Evolutionary conservation across 164 flowering plant species (phyloP), one percentile per base, ranked within the genome.

Genomic region (Liriodendron chinense): DNA sequence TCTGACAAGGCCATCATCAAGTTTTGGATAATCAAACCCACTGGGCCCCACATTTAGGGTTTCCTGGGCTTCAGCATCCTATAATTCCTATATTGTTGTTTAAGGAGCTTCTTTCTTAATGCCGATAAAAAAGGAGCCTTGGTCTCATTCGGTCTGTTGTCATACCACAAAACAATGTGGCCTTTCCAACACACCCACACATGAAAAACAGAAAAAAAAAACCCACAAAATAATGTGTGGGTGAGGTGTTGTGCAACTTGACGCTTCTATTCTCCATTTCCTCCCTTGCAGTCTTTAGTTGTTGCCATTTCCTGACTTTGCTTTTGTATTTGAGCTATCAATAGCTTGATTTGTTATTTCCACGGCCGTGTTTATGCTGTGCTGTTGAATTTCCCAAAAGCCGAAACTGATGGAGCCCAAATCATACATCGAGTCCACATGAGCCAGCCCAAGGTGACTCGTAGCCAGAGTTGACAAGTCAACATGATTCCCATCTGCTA

Each of bases 381-480:
- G 59, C 18, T 53, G 59, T 53, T 12, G 59, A 53, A 53, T 53
- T 53, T 53, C 20, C 59, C 59, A 53, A 53, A 53, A 53, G 59
- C 59, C 4, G 59, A 53, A 53, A 12, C 59, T 53, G 59, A 53
- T 53, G 59, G 59, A 53, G 59, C 59, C 59, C 59, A 53, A 53
- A 53, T 53, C 59, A 53, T 53, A 53, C 16, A 10, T 23, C 24
- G 69, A 26, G 47, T 66, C 69, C 28, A 24, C 69, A 66, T 14
- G 69, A 66, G 47, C 69, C 69, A 66, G 47, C n/a, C 69, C 16
- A 20, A 63, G 69, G 69, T 66, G 69, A 26, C 69, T 66, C 20
- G 5, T 66, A 66, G 69, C 43, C 34, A 23, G 28, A 66, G 16
- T 66, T 26, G 43, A 66, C 47, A 23, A 66, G 47, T 53, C 59